phyloP scores from a whole-genome alignment of 192 early-diverging fungal genomes.

The Backusella tarrabulga region DNA sequence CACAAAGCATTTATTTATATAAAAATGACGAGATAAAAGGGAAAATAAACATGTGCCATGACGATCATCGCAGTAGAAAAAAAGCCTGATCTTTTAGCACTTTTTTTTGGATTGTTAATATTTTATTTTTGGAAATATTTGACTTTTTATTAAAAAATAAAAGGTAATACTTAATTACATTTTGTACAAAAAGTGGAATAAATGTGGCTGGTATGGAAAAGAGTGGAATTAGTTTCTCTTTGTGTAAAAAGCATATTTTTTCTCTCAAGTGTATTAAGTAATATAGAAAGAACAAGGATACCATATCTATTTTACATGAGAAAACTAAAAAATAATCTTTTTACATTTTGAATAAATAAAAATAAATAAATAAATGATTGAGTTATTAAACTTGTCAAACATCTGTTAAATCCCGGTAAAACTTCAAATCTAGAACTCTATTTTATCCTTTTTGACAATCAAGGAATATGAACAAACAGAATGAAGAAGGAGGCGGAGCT shows the following conservation, averaged over 20 bases:
- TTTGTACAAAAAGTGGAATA: background rate
- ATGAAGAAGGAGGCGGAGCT: background rate
- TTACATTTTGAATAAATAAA: background rate
- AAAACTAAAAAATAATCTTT: background rate
- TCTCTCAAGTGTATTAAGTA: background rate
- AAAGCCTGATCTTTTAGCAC: background rate
- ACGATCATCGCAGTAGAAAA: background rate
- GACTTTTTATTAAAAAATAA: constrained; percentile 3
- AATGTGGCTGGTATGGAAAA: background rate
- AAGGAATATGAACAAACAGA: background rate
- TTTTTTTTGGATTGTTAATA: background rate
- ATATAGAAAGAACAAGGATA: background rate
- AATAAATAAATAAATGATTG: background rate
- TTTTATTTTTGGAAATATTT: background rate
- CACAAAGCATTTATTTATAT: background rate
- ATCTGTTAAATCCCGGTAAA: background rate
- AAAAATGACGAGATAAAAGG: background rate
- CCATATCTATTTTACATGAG: background rate
- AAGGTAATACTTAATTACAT: background rate
- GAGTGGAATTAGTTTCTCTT: background rate
- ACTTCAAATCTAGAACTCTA: background rate
- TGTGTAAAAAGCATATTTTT: background rate
- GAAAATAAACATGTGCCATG: background rate
- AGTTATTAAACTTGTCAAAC: constrained; percentile 1
- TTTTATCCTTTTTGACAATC: background rate